Evolutionary conservation across 352 stramenopile species (phyloP), one percentile per base, ranked within the genome.

Genomic region (Pythium phragmiticola): DNA sequence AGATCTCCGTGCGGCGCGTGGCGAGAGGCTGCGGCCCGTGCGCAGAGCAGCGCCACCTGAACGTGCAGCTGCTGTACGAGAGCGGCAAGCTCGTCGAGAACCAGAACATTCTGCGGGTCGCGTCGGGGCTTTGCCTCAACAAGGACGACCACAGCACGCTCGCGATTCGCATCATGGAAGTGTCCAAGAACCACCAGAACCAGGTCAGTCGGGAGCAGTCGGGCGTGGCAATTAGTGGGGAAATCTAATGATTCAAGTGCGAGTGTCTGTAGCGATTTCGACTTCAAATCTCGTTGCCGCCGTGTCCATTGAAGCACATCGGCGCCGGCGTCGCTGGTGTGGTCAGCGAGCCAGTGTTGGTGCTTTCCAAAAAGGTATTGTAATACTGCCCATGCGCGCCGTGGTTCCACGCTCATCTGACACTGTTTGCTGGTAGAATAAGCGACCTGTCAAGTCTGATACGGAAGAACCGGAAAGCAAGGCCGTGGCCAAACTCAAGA

Each of bases 171-270:
- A 90, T 92, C 61, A 85, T 85, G 57, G 80, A 92, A 48, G 84
- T 92, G 6, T 92, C 84, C 37, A 92, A 92, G 69, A 92, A 92
- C 65, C 81, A 92, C 48, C 72, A 89, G 57, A 92, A 92, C 70
- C 81, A 90, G 81, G 81, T 90, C n/a, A 26, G 59, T 42, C 4
- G 13, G 3, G 48, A 26, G 37, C 2, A 42, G 9, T 17, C 37
- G 9, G 2, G 14, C 37, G 9, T 42, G 37, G 14, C 37, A 4
- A 2, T 21, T 16, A 42, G 7, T 2, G 14, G 37, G 2, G 6
- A 3, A 3, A 37, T 41, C 21, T 34, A 21, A 8, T 48, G 42
- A 23, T 48, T 48, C n/a, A 16, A 12, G 45, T 12, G 2, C 7
- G 19, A 17, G 37, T 12, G 37, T 42, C 47, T 34, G 30, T 23